phyloP scores from a whole-genome alignment of 257 asterid genomes.

The Solanum chiquidenum region DNA sequence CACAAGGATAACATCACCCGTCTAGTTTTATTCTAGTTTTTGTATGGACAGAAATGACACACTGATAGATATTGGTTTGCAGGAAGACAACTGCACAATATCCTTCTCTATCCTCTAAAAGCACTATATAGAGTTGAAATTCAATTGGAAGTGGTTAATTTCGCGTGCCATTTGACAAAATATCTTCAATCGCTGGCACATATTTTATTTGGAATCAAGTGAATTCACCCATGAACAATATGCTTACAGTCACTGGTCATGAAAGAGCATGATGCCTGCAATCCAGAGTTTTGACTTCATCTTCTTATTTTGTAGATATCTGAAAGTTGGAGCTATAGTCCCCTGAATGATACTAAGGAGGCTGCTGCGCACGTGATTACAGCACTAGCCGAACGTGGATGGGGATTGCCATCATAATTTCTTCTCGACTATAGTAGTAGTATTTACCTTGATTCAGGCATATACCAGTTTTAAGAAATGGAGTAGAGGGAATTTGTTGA shows the following conservation, averaged over 20 bases:
- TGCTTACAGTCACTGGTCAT: background rate
- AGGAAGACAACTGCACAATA: background rate
- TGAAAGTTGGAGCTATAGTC: conserved; percentile 56
- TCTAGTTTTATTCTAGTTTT: background rate
- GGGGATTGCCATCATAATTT: conserved; percentile 35
- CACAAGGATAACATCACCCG: background rate
- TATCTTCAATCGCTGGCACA: background rate
- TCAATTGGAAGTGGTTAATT: background rate
- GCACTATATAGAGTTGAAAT: background rate
- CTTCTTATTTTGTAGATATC: conserved; percentile 32
- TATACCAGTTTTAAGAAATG: background rate
- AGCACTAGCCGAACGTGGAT: conserved; percentile 51
- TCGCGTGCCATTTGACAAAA: background rate
- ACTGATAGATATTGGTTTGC: background rate
- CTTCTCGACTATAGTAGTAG: background rate
- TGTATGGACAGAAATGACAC: background rate
- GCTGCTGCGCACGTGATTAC: conserved; percentile 56
- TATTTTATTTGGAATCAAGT: background rate
- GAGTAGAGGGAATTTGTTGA: background rate
- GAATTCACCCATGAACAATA: background rate
- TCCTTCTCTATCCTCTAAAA: background rate
- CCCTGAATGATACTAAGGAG: conserved; percentile 52
- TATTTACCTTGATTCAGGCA: background rate
- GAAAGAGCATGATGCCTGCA: background rate
- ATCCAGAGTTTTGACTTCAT: background rate